These are phyloP conservation scores for Metschnikowia rubicola DNA, from an alignment of 805 yeast species.

Conservation along the genomic window DNA sequence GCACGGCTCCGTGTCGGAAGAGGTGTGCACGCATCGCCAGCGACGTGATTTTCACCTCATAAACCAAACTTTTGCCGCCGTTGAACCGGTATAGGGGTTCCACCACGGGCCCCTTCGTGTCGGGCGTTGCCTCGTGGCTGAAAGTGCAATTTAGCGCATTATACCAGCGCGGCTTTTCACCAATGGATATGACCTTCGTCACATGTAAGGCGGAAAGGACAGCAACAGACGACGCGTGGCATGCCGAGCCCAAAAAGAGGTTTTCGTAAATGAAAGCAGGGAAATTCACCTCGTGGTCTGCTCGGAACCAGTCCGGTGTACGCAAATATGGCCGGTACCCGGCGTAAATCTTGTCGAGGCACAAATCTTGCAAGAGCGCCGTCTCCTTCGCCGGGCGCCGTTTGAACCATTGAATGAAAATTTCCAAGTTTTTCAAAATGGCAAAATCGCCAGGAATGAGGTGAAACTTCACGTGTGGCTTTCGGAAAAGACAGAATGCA, in stretches of 20 bases:
- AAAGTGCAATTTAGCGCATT: constrained; percentile 3
- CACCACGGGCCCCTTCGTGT: constrained; percentile 8
- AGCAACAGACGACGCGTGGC: constrained; percentile 32
- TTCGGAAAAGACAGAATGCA: constrained; percentile 19
- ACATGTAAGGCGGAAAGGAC: constrained; percentile 24
- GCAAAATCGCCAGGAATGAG: constrained; percentile 28
- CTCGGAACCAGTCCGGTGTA: constrained; percentile 33
- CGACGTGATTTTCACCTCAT: constrained; percentile 10
- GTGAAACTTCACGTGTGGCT: constrained; percentile 24
- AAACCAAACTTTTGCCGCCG: constrained; percentile 9
- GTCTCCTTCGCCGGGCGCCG: constrained; percentile 9
- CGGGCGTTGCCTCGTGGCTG: constrained; percentile 9
- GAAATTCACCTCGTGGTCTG: constrained; percentile 31
- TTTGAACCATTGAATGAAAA: constrained; percentile 25
- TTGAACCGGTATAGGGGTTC: constrained; percentile 13
- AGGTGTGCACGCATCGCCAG: constrained; percentile 9
- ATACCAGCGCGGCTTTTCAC: constrained; percentile 37
- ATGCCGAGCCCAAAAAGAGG: constrained; percentile 31
- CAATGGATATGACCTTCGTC: constrained; percentile 30
- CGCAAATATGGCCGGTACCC: background rate
- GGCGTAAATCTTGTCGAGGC: background rate
- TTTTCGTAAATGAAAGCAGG: constrained; percentile 31
- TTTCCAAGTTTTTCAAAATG: constrained; percentile 29
- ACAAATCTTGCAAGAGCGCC: constrained; percentile 1
- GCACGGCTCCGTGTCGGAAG: constrained; percentile 8